Conservation (phyloP, 2,329 filamentous ascomycete species). For the Ceratocystis harringtonii region DNA sequence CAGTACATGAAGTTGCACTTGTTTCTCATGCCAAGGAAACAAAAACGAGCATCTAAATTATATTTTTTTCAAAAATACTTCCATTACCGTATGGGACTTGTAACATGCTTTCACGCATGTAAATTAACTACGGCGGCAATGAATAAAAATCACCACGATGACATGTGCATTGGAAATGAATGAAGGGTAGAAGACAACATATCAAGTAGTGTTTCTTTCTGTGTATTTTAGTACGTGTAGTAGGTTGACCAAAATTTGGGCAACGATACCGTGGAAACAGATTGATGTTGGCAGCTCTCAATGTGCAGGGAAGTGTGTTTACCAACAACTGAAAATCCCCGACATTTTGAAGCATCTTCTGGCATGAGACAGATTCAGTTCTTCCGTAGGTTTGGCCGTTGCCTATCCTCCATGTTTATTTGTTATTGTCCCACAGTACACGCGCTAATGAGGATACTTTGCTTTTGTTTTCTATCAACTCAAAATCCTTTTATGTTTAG, state of each 20-base stretch:
- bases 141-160: no score
- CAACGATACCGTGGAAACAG: neutral
- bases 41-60: neutral
- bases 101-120: no score
- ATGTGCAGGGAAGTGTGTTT: neutral
- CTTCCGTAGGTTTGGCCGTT: neutral
- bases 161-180: no score
- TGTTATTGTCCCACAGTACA: neutral
- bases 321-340: neutral
- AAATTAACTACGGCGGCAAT: no score
- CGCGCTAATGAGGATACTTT: neutral
- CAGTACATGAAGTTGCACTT: neutral
- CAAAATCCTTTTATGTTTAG: neutral
- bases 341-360: neutral
- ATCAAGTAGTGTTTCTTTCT: neutral
- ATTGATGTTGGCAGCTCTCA: neutral
- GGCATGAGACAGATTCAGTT: neutral
- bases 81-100: neutral
- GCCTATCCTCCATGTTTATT: neutral
- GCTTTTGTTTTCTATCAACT: neutral
- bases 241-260: no score
- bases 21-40: neutral
- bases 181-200: neutral
- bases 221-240: no score
- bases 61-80: neutral